Evolutionary conservation across 495 filamentous ascomycete genomes (phyloP), one percentile per base, ranked within the genome.

Genomic region (Penicillium salamii): DNA sequence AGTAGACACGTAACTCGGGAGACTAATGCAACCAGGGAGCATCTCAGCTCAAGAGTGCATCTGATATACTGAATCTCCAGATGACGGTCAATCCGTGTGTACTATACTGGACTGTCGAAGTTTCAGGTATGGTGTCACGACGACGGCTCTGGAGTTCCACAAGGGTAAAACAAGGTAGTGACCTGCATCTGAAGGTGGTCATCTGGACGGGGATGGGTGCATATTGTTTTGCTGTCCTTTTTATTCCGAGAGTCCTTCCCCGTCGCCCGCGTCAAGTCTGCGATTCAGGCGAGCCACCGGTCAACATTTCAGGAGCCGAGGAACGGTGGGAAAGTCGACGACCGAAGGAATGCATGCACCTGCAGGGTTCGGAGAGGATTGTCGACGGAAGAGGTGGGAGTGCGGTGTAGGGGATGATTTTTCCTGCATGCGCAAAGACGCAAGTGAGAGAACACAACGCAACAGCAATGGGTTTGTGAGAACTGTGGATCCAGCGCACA

Each of bases 151-250:
- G n/a, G n/a, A 13, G 46, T 48, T 48, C 28, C 46, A 48, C 46
- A 33, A 17, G 19, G 23, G 36, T 35, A 26, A 48, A 40, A 48
- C 35, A 40, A 48, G 26, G 26, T 48, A 40, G 46, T 48, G 46
- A 40, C 46, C 26, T 48, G 46, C 46, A 48, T 40, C 26, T 31
- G 36, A 18, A 48, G 40, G 35, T 9, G 17, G 36, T 31, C 26
- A 39, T 32, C 46, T 19, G 36, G 29, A 7, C 35, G 40, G 26
- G 18, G 46, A 40, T 40, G 7, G n/a, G 3, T 23, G 46, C 35
- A 48, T 32, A 18, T 29, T 29, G 17, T 24, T 15, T 48, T 21
- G 11, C 12, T 14, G 29, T 31, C 8, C 29, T 48, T 3, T 14
- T 9, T 13, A 3, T 14, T 3, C n/a, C 8, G 1, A n/a, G 0